Percentiles rank a stretch among this genome's conserved stretches.
Conservation (phyloP, 176 grass and related monocot species). For the Hordeum vulgare region MorexV3_pseudomolecules_assembly NC_058522.1:560299701-560300200, state of each 20-base stretch:
- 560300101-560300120: constrained; percentile 47
- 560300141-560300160: constrained; percentile 52
- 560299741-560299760: too few species aligned
- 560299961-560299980: constrained; percentile 11
- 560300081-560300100: constrained; percentile 46
- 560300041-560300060: constrained; percentile 56
- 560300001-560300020: constrained; percentile 47
- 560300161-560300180: background rate
- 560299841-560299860: constrained; percentile 10
- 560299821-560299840: background rate
- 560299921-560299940: background rate
- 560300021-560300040: constrained; percentile 23
- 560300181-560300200: background rate
- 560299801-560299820: constrained; percentile 9
- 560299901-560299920: background rate
- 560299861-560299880: background rate
- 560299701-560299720: too few species aligned
- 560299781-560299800: too few species aligned
- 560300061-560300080: constrained; percentile 71
- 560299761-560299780: too few species aligned
- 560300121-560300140: constrained; percentile 46
- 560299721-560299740: too few species aligned
- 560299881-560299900: background rate
- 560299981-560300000: constrained; percentile 32
- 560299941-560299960: constrained; percentile 3